These are phyloP conservation scores for Diaporthe longicolla DNA, from an alignment of 2,329 filamentous ascomycete genomes.

Conservation along the genomic window DNA sequence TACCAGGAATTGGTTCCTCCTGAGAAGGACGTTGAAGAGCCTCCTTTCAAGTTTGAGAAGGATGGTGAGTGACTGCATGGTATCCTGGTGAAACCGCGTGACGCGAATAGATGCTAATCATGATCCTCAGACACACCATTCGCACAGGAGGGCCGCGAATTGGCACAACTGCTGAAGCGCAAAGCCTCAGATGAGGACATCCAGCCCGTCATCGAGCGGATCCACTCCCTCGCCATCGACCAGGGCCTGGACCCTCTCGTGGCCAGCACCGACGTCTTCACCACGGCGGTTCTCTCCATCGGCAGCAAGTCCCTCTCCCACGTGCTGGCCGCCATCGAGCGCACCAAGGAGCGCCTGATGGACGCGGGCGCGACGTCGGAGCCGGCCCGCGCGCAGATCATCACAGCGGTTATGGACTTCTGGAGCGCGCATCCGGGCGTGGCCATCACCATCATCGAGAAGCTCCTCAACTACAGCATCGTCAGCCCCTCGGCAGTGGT, in stretches of 20 bases:
- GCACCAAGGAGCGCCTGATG: conserved; percentile 89
- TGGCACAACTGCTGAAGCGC: conserved; percentile 83
- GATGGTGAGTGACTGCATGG: conserved; percentile 70
- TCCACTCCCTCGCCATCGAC: conserved; percentile 83
- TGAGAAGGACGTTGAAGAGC: conserved; percentile 95
- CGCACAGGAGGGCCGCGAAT: conserved; percentile 84
- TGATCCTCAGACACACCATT: conserved; percentile 79
- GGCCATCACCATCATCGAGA: conserved; percentile 93
- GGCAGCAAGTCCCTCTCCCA: conserved; percentile 97
- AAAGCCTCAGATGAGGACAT: conserved; percentile 91
- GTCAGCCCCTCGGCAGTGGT: conserved; percentile 87
- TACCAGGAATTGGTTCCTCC: conserved; percentile 88
- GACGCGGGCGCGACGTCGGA: conserved; percentile 83
- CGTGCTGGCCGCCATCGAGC: conserved; percentile 94
- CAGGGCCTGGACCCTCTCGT: conserved; percentile 83
- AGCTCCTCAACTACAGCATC: conserved; percentile 97
- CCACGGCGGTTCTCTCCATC: conserved; percentile 92
- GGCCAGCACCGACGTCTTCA: conserved; percentile 91
- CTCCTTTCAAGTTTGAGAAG: conserved; percentile 90
- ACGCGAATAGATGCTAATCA: conserved; percentile 59
- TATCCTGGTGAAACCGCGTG: conserved; percentile 79
- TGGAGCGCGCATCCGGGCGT: conserved; percentile 94
- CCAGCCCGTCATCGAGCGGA: conserved; percentile 82
- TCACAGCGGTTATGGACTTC: conserved; percentile 90
- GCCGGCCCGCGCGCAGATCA: conserved; percentile 86